Base-by-base conservation (phyloP, 306 rosid genomes). In the Styphnolobium japonicum region DNA sequence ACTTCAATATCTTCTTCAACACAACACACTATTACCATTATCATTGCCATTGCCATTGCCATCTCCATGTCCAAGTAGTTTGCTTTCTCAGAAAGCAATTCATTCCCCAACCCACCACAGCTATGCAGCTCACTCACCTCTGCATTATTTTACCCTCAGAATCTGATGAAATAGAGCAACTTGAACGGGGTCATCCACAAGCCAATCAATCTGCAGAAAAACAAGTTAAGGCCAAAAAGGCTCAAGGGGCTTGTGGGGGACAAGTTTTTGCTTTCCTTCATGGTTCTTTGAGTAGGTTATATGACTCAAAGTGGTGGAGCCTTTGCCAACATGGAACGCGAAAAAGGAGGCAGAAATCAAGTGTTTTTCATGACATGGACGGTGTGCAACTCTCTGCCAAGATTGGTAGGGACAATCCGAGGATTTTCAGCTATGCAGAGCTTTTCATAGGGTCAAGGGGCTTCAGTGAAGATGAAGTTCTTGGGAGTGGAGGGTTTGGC, bases 401-500 rank as follows among this genome's bases (percentile, higher is more conserved):
- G 85, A 81, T 88, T 39, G 92, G 94, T 4, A 84, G 85, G 33
- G 94, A 89, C 36, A 93, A 87, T 48, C 90, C 97, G 1, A 85
- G 97, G 77, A 89, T 91, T 79, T 93, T 91, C 79, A 81, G 96
- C 89, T 93, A 81, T 36, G 83, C 97, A 0, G 97, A 93, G 85
- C 92, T 93, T 36, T 93, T 80, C 48, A 89, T 93, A 7, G 97
- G 97, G 0, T 86, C 96, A 12, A 88, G 86, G 51, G 97, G 96
- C 14, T 93, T 91, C 77, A 80, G 89, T 43, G 92, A 81, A 27
- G 86, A 88, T 11, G 86, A 88, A 69, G 84, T 93, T 56, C 89
- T 93, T 0, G 97, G 97, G 0, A 93, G 96, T 62, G 97, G 97
- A 23, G 96, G 97, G 7, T 93, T 90, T 75, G 96, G 97, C 9